Base-by-base conservation (phyloP, 345 rosid genomes). In the Hevea brasiliensis region DNA sequence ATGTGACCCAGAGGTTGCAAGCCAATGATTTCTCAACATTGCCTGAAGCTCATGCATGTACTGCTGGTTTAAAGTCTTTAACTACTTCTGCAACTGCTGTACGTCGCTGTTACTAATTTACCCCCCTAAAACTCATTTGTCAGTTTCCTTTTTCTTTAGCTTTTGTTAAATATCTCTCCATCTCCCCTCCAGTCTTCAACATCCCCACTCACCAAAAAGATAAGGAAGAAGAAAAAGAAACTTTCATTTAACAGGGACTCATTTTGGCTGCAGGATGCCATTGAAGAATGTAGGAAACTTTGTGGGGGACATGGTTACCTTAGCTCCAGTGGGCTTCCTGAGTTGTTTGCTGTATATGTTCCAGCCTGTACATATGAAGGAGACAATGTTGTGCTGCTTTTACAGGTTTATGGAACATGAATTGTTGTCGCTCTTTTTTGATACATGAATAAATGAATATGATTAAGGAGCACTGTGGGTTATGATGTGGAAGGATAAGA, bases 241-340 rank as follows among this genome's bases (percentile, higher is more conserved):
- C 55, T 14, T 50, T 17, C n/a, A 17, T 14, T 73, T 72, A 18
- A 63, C 41, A 27, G 45, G 47, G 65, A 21, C 60, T 54, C 32
- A 27, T 60, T 72, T 51, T 68, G 60, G 67, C 57, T 79, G 72
- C 88, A 95, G 99, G 97, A 96, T 88, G 98, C 76, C 13, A 93
- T 96, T 73, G 99, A 96, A 89, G 99, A 96, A 83, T 96, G 99
- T 75, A 86, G 98, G 68, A 96, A 96, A 82, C 77, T 96, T 68
- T 96, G 99, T 70, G 99, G 99, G 80, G 99, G 99, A 68, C 99
- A 96, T 81, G 99, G 99, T 45, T 96, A 96, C 85, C 86, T 96
- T 66, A 83, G 84, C 76, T 80, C 91, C 88, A 93, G 99, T 71
- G 99, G 99, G 72, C 98, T 96, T 73, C 98, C 98, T 13, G 97